Conservation (phyloP, 257 asterid species). For the Parsonsia alboflavescens region DNA sequence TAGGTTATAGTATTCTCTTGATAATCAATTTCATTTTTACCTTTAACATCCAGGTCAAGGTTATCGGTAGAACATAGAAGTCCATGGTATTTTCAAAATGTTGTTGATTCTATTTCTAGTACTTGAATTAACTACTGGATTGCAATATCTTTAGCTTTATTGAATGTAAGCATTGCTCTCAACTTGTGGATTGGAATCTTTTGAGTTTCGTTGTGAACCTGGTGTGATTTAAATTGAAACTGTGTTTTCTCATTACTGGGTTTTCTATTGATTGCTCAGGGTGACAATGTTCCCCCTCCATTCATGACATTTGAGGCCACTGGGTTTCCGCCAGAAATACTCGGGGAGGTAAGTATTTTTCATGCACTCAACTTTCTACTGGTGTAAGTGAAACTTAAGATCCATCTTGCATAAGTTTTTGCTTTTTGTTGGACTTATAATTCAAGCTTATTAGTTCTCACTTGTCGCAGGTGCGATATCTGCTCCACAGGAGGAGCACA, state of each 20-base stretch:
- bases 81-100: not conserved
- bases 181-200: not conserved
- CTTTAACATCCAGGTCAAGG: not conserved
- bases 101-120: not conserved
- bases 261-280: conserved; percentile 41
- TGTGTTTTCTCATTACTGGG: not conserved
- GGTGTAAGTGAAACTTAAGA: conserved; percentile 10
- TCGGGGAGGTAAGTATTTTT: conserved; percentile 70
- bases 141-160: not conserved
- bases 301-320: conserved; percentile 87
- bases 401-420: conserved; percentile 18
- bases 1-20: not conserved
- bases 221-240: not conserved
- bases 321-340: conserved; percentile 89
- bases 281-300: conserved; percentile 89
- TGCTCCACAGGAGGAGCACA: conserved; percentile 99
- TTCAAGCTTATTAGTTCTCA: conserved; percentile 69
- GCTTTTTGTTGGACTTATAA: conserved; percentile 28
- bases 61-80: not conserved
- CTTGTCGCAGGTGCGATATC: conserved; percentile 99
- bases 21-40: not conserved
- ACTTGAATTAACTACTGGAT: not conserved
- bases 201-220: not conserved
- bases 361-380: conserved; percentile 8
- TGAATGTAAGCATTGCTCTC: not conserved